Base-by-base conservation (phyloP, 1,139 yeast genomes). In the Yamadazyma kanchanaburiensis region DNA sequence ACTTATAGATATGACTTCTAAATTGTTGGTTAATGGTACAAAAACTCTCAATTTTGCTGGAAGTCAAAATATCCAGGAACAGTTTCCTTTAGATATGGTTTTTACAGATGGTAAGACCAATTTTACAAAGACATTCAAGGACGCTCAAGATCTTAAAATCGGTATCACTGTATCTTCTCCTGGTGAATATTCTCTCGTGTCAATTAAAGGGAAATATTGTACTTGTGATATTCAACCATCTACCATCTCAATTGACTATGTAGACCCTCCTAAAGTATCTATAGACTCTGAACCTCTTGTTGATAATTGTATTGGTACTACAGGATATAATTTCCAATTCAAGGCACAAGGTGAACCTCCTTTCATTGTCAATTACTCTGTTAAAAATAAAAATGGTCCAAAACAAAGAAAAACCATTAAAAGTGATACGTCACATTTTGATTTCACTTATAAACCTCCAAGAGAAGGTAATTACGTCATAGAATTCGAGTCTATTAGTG, bases 301-400 rank as follows among this genome's bases (percentile, higher is more conserved):
- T 21, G 97, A 91, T 48, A 77, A 82, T 35, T 91, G 99, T 60
- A 84, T 94, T 20, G 98, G 98, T 1, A 86, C 89, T 31, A 80
- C 87, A 7, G 98, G 97, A 0, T 75, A 69, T 43, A 61, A 64
- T 15, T 77, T 87, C 35, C 73, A 74, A 27, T 88, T 89, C 41
- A 80, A 76, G 27, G 69, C 85, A 30, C 60, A 73, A 5, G 98
- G 98, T 11, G 72, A 78, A 16, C 83, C 95, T 1, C 97, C 97
- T 3, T 91, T 83, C 57, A 70, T 69, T 27, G 68, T 88, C 11
- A 70, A 68, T 24, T 80, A 80, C 38, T 69, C 72, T 25, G 78
- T 82, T 6, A 84, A 74, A 47, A 38, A 31, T 12, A 74, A 76
- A 33, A 41, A 51, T 13, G 74, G 72, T 2, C 39, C 46, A 25